Base-by-base conservation (phyloP, 192 early-diverging fungal genomes). In the Backusella tuberculispora region DNA sequence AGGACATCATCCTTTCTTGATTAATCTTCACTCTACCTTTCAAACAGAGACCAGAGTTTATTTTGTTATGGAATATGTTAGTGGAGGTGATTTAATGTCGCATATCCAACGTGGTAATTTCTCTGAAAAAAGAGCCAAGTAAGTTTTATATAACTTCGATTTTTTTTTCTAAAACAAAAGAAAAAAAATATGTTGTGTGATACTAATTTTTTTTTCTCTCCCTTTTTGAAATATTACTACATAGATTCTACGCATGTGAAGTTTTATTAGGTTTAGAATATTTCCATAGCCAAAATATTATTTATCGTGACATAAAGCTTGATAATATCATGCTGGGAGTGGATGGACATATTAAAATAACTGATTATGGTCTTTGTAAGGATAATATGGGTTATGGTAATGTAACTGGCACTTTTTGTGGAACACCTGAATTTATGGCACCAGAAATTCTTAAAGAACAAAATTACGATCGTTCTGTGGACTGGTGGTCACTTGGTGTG, bases 61-160 rank as follows among this genome's bases (percentile, higher is more conserved):
- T 84, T 98, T 97, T 85, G 97, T 97, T 15, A 98, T 97, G 95
- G 98, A 99, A 77, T 99, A 96, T 87, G 93, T 98, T 44, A 90
- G 90, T 43, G 98, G 98, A 71, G 98, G 98, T 63, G 98, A 99
- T 84, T 78, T 99, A 77, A 98, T 99, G 96, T 92, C 96, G 87
- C 97, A 98, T 78, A 96, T 99, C 64, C 97, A 98, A 79, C 90
- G 93, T 69, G 87, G 89, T 50, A 92, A 93, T 72, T 98, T 99
- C 74, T 91, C 95, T 45, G 95, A 97, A 83, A 86, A 91, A 26
- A 88, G 94, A 69, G 96, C 98, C 46, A 95, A 95, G 83, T 83
- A 83, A 74, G 79, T 15, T 37, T 21, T 29, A 6, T 6, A 9
- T 6, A 43, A 43, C 0, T 43, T 43, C 10, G 6, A 43, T 42